Base-by-base conservation (phyloP, 495 filamentous ascomycete genomes). In the Xylaria flabelliformis region DNA sequence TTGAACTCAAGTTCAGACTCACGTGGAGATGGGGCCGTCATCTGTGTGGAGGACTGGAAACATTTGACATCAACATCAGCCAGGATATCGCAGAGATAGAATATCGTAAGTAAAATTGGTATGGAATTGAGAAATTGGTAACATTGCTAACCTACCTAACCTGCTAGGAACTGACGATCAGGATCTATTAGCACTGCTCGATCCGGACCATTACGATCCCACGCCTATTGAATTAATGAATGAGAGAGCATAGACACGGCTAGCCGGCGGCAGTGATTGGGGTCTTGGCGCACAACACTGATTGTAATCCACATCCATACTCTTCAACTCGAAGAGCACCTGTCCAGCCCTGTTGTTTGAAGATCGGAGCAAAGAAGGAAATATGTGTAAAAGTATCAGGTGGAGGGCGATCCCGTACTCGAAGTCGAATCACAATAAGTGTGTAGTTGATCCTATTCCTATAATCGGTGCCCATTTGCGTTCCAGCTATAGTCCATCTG, bases 1-100 rank as follows among this genome's bases (percentile, higher is more conserved):
- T 29, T 48, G n/a, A n/a, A 32, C 9, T 53, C 32, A 53, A 26
- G 64, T 51, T 67, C 32, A 67, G 64, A 19, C 46, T 51, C 44
- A 53, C 44, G 7, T 67, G 64, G 64, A 67, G 1, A 17, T 19
- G n/a, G 64, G 26, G 41, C 41, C 4, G 3, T 19, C 17, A n/a
- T 6, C 6, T 64, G 15, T 64, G n/a, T 34, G 62, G 42, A 3
- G 24, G 4, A 8, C 24, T 50, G 10, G 62, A 50, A 1, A 19
- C 62, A 48, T 64, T 64, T 12, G 15, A 50, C 2, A 8, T 64
- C 62, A 50, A 4, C 4, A 5, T 34, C 44, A 1, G 41, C 24
- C 9, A 64, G 1, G 6, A 48, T 26, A 9, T 10, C 15, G 13
- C 9, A 9, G 9, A 12, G 5, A 42, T 4, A 46, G 0, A 6